Conservation (phyloP, 1,284 basidiomycete genomes). For the Phylloboletellus chloephorus region DNA sequence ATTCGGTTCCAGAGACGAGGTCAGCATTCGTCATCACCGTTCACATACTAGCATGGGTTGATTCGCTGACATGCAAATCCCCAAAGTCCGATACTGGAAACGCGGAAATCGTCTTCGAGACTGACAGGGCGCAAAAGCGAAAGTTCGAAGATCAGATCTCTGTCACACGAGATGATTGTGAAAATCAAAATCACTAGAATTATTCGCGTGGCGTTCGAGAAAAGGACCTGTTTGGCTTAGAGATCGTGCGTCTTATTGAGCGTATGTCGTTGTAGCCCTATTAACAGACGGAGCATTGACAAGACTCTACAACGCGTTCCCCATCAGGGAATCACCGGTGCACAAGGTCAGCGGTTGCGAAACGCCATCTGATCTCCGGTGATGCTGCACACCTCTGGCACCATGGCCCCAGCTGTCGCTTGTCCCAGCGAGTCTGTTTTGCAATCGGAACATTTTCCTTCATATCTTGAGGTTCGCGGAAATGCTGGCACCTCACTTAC, state of each 20-base stretch:
- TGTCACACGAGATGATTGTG: not conserved
- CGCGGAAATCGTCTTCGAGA: slow-evolving; percentile 22
- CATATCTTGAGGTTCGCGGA: not conserved
- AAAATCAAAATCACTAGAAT: slow-evolving; percentile 2
- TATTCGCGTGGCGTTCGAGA: too few species aligned
- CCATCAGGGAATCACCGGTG: not conserved
- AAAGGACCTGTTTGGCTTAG: not conserved
- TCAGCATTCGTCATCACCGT: slow-evolving; percentile 2
- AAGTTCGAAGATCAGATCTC: slow-evolving; percentile 14
- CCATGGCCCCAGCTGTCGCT: not conserved
- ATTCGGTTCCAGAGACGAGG: slow-evolving; percentile 13
- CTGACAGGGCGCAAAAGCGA: slow-evolving; percentile 16
- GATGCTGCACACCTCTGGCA: not conserved
- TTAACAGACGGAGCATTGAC: not conserved
- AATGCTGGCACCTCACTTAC: not conserved
- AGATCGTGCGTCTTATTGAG: slow-evolving; percentile 1
- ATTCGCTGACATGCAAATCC: not conserved
- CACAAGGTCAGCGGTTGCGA: not conserved
- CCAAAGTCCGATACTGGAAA: slow-evolving; percentile 12
- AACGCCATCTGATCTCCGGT: too few species aligned
- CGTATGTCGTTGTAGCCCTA: slow-evolving; percentile 11
- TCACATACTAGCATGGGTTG: not conserved
- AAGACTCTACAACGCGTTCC: not conserved
- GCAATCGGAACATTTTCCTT: not conserved
- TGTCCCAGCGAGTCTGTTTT: not conserved